Evolutionary conservation across 2,329 filamentous ascomycete species (phyloP).

Genomic region (Nectriaceae sp.): DNA sequence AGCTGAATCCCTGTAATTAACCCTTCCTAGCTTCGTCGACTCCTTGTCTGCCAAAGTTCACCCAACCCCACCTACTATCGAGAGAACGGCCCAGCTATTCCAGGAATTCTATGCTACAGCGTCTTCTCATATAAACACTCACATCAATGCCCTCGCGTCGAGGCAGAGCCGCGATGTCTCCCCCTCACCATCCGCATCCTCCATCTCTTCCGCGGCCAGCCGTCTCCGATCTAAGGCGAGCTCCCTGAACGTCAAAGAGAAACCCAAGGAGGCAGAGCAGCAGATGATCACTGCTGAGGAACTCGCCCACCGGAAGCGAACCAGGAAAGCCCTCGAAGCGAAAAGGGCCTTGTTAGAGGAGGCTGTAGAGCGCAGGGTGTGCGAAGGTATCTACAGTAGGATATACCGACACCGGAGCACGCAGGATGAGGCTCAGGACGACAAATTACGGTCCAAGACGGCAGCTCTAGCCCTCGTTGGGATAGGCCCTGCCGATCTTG

Average conservation of each 20-base stretch:
- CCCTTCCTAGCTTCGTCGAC: conserved; percentile 74
- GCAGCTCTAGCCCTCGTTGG: conserved; percentile 89
- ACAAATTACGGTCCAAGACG: conserved; percentile 91
- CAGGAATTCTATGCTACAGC: conserved; percentile 91
- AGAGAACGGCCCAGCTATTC: conserved; percentile 81
- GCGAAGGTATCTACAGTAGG: conserved; percentile 81
- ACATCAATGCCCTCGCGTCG: conserved; percentile 78
- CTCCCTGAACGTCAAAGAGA: conserved; percentile 55
- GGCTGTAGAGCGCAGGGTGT: conserved; percentile 83
- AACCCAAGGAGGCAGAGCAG: conserved; percentile 57
- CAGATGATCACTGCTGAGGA: conserved; percentile 93
- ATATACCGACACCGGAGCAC: conserved; percentile 92
- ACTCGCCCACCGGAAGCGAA: conserved; percentile 76
- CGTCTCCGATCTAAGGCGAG: conserved; percentile 57
- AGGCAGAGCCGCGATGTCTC: conserved; percentile 70
- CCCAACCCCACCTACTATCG: conserved; percentile 78
- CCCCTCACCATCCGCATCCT: conserved; percentile 54
- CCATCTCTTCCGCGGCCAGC: conserved; percentile 58
- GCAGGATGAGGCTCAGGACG: conserved; percentile 91
- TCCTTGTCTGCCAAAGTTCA: conserved; percentile 87
- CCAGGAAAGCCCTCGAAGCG: conserved; percentile 74
- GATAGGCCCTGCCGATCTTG: conserved; percentile 83
- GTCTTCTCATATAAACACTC: conserved; percentile 80
- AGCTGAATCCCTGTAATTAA: conserved; percentile 7
- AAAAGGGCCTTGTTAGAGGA: conserved; percentile 82